Percentiles rank a stretch among this genome's conserved stretches.
Evolutionary conservation across 2,329 filamentous ascomycete species (phyloP).

Genomic region (Verticillium zaregamsianum): DNA sequence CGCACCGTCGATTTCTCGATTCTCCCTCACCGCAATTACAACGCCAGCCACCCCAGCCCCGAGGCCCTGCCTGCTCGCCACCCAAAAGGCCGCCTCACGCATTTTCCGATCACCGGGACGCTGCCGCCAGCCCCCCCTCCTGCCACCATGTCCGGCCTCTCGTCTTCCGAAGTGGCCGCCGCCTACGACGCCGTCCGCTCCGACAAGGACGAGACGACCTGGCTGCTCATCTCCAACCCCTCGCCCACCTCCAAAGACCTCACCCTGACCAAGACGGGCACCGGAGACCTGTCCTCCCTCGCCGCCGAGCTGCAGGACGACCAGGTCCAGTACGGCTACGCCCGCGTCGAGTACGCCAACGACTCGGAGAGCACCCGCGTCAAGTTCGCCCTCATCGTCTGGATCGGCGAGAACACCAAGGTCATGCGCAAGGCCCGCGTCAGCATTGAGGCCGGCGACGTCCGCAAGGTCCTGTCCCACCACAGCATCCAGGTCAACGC

Average conservation of each 20-base stretch:
- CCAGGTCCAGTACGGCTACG: slow-evolving; percentile 64
- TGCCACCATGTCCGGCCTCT: slow-evolving; percentile 48
- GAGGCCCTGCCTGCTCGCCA: background rate
- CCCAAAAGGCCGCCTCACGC: no score
- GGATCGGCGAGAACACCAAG: slow-evolving; percentile 62
- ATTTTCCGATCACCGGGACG: background rate
- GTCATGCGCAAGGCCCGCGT: slow-evolving; percentile 69
- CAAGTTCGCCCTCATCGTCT: slow-evolving; percentile 65
- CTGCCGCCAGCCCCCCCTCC: slow-evolving; percentile 1
- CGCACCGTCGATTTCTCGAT: background rate
- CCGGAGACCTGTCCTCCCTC: slow-evolving; percentile 57
- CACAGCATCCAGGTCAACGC: slow-evolving; percentile 64
- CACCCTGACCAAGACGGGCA: slow-evolving; percentile 51
- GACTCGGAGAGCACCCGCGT: slow-evolving; percentile 65
- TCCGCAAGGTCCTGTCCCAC: slow-evolving; percentile 60
- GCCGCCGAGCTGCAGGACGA: slow-evolving; percentile 49
- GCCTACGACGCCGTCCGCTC: slow-evolving; percentile 65
- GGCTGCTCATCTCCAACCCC: slow-evolving; percentile 62
- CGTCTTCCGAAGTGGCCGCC: slow-evolving; percentile 54
- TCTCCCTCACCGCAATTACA: background rate
- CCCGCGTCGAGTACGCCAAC: slow-evolving; percentile 65
- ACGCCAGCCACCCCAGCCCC: background rate
- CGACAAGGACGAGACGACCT: slow-evolving; percentile 63
- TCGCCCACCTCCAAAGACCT: slow-evolving; percentile 52
- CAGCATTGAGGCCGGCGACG: slow-evolving; percentile 61